These are phyloP conservation scores for Acanthamoeba lenticulata DNA, from an alignment of 208 protist species.

Conservation along the genomic window DNA sequence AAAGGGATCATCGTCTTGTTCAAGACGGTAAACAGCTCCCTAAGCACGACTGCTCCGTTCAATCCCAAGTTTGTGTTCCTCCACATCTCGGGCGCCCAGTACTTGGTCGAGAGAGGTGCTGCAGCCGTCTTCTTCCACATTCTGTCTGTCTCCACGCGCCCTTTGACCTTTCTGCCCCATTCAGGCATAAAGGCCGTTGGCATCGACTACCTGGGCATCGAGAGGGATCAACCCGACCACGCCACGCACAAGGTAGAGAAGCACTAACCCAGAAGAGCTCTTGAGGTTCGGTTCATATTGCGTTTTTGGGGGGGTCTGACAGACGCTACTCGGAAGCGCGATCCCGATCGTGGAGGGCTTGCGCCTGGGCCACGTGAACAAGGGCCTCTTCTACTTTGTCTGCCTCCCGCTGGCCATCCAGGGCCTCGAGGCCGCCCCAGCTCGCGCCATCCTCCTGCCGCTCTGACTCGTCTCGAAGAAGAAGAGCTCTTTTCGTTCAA, in stretches of 20 bases:
- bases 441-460: background rate
- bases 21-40: background rate
- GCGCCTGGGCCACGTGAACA: background rate
- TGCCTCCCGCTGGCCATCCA: slow-evolving; percentile 14
- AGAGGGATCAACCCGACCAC: background rate
- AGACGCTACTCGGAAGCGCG: background rate
- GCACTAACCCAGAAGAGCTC: background rate
- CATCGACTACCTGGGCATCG: slow-evolving; percentile 46
- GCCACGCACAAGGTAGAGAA: background rate
- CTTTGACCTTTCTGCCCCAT: background rate
- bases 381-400: background rate
- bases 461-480: too few relatives aligned
- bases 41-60: background rate
- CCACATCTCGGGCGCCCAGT: background rate
- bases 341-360: slow-evolving; percentile 25
- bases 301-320: too few relatives aligned
- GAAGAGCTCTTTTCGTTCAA: too few relatives aligned
- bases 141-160: background rate
- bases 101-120: background rate
- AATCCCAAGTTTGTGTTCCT: slow-evolving; percentile 39
- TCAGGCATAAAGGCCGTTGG: slow-evolving; percentile 17
- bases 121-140: background rate
- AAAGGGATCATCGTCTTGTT: slow-evolving; percentile 3
- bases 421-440: background rate
- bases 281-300: too few relatives aligned